phyloP scores from a whole-genome alignment of 768 basidiomycete species.

The Dendrothele bispora region DNA sequence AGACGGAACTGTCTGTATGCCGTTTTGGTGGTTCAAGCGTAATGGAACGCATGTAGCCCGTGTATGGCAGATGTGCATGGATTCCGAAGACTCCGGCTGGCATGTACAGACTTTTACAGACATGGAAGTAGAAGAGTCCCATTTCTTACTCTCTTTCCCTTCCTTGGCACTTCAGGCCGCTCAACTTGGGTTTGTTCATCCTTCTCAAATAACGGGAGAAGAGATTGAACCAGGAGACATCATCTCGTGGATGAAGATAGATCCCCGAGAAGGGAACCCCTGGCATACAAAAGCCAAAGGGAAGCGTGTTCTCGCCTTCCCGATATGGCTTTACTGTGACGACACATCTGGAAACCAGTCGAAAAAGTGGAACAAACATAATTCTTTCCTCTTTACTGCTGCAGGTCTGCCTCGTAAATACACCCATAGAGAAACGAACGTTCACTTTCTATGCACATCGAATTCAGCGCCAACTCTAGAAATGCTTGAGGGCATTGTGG shows the following conservation, averaged over 20 bases:
- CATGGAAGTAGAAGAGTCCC: constrained; percentile 6
- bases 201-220: background rate
- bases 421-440: constrained; percentile 7
- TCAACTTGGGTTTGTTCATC: background rate
- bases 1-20: constrained; percentile 16
- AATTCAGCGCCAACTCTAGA: constrained; percentile 30
- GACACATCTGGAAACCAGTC: constrained; percentile 30
- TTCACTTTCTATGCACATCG: constrained; percentile 20
- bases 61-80: constrained; percentile 12
- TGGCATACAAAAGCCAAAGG: constrained; percentile 8
- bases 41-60: constrained; percentile 13
- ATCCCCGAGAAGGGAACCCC: constrained; percentile 5
- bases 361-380: constrained; percentile 25
- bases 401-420: constrained; percentile 12
- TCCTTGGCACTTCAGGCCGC: background rate
- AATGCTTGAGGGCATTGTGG: constrained; percentile 26
- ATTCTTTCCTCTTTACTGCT: constrained; percentile 20
- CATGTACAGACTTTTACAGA: constrained; percentile 11
- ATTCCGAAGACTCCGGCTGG: constrained; percentile 12
- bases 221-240: background rate
- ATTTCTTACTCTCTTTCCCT: constrained; percentile 11
- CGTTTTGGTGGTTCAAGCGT: constrained; percentile 23
- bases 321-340: constrained; percentile 27
- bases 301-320: constrained; percentile 18
- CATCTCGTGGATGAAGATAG: constrained; percentile 1